Evolutionary conservation across 129 eudicot species (phyloP).

Genomic region (Sambucus nigra): DNA sequence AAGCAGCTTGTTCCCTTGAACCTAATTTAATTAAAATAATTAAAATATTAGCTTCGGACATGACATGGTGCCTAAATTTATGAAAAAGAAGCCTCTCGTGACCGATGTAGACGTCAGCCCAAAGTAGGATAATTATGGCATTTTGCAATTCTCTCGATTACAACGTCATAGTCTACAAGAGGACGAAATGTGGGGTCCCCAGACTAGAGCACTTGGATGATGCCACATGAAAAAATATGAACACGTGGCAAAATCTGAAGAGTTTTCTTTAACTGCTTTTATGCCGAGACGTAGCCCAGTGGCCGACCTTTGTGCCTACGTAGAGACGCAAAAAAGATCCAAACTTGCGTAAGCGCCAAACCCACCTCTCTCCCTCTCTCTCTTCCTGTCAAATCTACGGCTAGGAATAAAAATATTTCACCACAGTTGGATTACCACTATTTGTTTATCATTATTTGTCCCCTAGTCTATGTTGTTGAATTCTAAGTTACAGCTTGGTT

Average conservation of each 20-base stretch:
- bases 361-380: slow-evolving; percentile 3
- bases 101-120: slow-evolving; percentile 1
- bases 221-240: slow-evolving; percentile 1
- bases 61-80: slow-evolving; percentile 24
- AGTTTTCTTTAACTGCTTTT: slow-evolving; percentile 3
- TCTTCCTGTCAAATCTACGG: slow-evolving; percentile 32
- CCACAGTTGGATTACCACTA: slow-evolving; percentile 25
- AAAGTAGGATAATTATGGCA: neutral
- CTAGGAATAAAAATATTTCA: slow-evolving; percentile 9
- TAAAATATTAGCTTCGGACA: slow-evolving; percentile 10
- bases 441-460: slow-evolving; percentile 22
- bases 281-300: neutral
- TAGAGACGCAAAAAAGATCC: slow-evolving; percentile 60
- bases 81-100: neutral
- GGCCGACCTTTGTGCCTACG: slow-evolving; percentile 40
- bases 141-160: neutral
- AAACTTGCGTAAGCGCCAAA: slow-evolving; percentile 60
- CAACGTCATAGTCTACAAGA: neutral
- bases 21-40: neutral
- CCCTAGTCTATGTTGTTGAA: slow-evolving; percentile 52
- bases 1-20: neutral
- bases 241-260: slow-evolving; percentile 12
- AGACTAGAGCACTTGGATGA: neutral
- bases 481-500: slow-evolving; percentile 84
- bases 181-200: neutral